phyloP scores from a whole-genome alignment of 2,329 filamentous ascomycete species.

The Scleromitrula shiraiana region DNA sequence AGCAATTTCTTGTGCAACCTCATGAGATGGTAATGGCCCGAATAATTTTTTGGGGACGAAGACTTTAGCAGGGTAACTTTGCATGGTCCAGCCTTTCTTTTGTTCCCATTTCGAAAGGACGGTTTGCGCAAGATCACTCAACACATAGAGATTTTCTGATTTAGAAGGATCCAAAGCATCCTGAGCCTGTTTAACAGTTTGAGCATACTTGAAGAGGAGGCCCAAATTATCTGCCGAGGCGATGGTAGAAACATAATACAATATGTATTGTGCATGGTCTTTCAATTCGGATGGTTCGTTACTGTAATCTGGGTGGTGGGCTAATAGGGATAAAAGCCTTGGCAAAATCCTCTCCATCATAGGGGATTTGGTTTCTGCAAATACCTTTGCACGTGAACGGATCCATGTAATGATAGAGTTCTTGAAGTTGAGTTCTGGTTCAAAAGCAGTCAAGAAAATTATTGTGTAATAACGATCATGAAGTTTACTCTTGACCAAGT shows the following conservation, averaged over 20 bases:
- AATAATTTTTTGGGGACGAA: conserved; percentile 76
- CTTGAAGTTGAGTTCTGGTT: conserved; percentile 68
- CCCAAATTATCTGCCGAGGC: conserved; percentile 82
- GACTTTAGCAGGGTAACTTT: conserved; percentile 74
- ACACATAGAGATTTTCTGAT: conserved; percentile 71
- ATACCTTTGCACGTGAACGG: conserved; percentile 65
- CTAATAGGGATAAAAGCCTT: conserved; percentile 76
- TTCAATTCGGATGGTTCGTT: conserved; percentile 57
- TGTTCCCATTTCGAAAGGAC: conserved; percentile 83
- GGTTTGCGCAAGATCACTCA: conserved; percentile 80
- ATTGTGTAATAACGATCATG: conserved; percentile 78
- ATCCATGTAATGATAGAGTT: conserved; percentile 81
- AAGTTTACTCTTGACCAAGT: conserved; percentile 66
- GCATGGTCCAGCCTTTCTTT: conserved; percentile 75
- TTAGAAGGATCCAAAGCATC: conserved; percentile 64
- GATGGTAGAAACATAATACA: conserved; percentile 79
- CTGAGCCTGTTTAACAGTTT: conserved; percentile 82
- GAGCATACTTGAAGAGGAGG: conserved; percentile 83
- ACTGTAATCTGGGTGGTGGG: conserved; percentile 88
- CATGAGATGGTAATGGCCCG: conserved; percentile 63
- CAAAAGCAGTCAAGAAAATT: conserved; percentile 84
- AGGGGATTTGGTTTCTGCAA: conserved; percentile 49
- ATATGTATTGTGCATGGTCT: conserved; percentile 79
- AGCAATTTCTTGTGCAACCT: conserved; percentile 74
- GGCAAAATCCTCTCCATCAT: conserved; percentile 76